Percentiles rank a stretch among this genome's conserved stretches.
Evolutionary conservation across 2,329 filamentous ascomycete species (phyloP).

Genomic region (Blastomyces emzantsi): DNA sequence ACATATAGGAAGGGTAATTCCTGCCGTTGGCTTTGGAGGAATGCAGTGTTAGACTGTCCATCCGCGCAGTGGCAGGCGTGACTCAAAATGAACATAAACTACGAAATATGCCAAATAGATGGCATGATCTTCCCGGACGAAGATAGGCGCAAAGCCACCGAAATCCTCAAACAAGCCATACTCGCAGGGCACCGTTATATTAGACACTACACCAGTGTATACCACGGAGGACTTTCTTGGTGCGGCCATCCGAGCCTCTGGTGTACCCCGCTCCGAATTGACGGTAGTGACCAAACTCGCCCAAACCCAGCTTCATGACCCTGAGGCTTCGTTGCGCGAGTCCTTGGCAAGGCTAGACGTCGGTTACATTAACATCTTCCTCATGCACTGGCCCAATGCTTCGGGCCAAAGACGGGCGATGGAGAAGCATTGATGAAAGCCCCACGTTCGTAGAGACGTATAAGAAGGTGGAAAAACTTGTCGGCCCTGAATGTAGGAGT

Average conservation of each 20-base stretch:
- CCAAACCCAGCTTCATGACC: background rate
- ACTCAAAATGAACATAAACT: background rate
- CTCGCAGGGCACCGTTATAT: background rate
- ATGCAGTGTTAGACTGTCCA: background rate
- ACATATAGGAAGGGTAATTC: background rate
- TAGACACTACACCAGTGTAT: background rate
- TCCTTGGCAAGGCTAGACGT: background rate
- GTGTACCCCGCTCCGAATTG: background rate
- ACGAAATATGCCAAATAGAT: background rate
- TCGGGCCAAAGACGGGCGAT: background rate
- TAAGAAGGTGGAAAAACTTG: conserved; percentile 1
- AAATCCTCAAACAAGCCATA: background rate
- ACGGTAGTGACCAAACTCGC: background rate
- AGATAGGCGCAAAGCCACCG: background rate
- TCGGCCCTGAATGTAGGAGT: background rate
- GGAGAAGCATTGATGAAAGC: background rate
- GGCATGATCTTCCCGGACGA: background rate
- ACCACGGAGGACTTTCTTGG: background rate
- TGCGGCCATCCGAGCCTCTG: background rate
- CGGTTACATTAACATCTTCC: conserved; percentile 1
- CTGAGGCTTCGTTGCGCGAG: background rate
- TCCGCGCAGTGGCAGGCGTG: background rate
- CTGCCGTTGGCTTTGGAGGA: background rate
- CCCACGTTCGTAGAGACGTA: conserved; percentile 4
- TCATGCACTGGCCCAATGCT: background rate